Evolutionary conservation across 257 asterid genomes (phyloP).

Genomic region (Fraxinus excelsior): DNA sequence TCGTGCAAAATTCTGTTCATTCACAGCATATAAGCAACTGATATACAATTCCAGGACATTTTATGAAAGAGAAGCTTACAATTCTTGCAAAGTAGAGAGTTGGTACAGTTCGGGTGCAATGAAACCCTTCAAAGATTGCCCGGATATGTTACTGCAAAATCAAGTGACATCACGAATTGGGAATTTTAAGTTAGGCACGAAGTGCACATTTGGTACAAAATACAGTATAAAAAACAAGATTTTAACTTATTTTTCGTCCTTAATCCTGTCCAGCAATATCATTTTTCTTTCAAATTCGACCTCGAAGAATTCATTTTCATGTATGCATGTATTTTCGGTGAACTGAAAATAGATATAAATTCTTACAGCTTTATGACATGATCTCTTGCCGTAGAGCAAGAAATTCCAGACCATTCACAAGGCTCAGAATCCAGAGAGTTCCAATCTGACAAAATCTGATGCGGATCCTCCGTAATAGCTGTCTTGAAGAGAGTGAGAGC

Average conservation of each 20-base stretch:
- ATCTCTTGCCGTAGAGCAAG: constrained; percentile 67
- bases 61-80: constrained; percentile 51
- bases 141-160: constrained; percentile 28
- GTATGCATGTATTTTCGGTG: neutral
- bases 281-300: neutral
- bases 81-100: constrained; percentile 65
- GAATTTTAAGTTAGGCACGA: neutral
- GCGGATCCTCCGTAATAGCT: constrained; percentile 87
- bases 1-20: constrained; percentile 69
- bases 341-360: constrained; percentile 8
- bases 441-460: constrained; percentile 75
- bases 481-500: constrained; percentile 81
- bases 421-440: constrained; percentile 73
- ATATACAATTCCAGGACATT: neutral
- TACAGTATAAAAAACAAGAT: neutral
- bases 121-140: constrained; percentile 80
- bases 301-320: too few relatives aligned
- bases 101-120: constrained; percentile 70
- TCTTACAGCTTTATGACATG: constrained; percentile 87
- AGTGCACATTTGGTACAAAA: neutral
- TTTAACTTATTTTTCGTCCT: neutral
- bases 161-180: too few relatives aligned
- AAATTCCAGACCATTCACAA: constrained; percentile 78
- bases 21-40: constrained; percentile 21
- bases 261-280: neutral